Base-by-base conservation (phyloP, 441 rosid species). In the Viola pubescens region DNA sequence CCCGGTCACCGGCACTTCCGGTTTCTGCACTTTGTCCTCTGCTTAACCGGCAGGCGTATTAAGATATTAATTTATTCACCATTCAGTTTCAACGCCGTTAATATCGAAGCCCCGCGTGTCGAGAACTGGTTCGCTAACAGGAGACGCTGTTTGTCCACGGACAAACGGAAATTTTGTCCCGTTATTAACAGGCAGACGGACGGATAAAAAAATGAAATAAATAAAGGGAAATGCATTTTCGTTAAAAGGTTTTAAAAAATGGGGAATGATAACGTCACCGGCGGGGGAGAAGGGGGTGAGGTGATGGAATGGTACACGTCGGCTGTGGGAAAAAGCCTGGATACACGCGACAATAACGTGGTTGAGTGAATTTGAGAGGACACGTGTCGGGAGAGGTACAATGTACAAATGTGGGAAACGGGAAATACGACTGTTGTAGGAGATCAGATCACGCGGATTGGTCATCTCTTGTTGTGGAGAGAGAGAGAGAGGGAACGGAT, bases 151-250 rank as follows among this genome's bases (percentile, higher is more conserved):
- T 58, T 71, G 75, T 59, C 61, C 37, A 42, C 2, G 37, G 5
- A 14, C 26, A 19, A 19, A 71, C 65, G 68, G 68, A 58, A 66
- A 71, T 34, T 63, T 62, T 71, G 75, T 66, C 71, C 41, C 45
- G 58, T 58, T 58, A 66, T 53, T 71, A 48, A 58, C 61, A 49
- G 65, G 65, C 75, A 66, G 66, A 38, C 41, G 57, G 48, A 58
- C 52, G 10, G 42, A 34, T 37, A 19, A 19, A 19, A 19, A 19
- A 19, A 19, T 19, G 26, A 19, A 19, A 19, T 19, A 19, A 19
- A 19, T 19, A 19, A 19, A 19, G 26, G 26, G 26, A 19, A 19
- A 19, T 19, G 26, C 26, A 19, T 19, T 19, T 19, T 19, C 26
- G 26, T 19, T 19, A 19, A 19, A 19, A 19, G 26, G 26, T 19